Evolutionary conservation across 106 monocot species (phyloP).

Genomic region (Allium sativum): DNA sequence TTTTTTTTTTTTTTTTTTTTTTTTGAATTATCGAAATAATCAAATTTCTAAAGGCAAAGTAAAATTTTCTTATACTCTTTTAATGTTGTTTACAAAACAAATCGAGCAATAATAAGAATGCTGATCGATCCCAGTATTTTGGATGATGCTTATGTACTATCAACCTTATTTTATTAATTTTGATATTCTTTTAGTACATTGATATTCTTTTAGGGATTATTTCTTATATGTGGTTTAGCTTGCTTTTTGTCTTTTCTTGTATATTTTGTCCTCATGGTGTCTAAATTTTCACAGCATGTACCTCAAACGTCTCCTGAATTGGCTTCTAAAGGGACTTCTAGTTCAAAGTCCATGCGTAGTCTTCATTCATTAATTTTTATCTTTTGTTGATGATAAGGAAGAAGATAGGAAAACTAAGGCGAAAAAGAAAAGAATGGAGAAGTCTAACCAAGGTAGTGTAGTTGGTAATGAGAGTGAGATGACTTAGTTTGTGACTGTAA

Average conservation of each 20-base stretch:
- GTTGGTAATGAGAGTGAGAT: no score
- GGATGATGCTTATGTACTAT: no score
- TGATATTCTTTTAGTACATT: no score
- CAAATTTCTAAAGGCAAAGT: no score
- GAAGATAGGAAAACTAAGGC: slow-evolving; percentile 11
- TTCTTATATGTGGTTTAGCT: slow-evolving; percentile 52
- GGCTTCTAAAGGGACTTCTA: slow-evolving; percentile 1
- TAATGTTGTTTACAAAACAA: no score
- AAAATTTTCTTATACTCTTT: no score
- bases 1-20: no score
- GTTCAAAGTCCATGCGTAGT: slow-evolving; percentile 5
- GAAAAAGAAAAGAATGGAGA: slow-evolving; percentile 6
- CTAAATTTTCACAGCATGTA: slow-evolving; percentile 27
- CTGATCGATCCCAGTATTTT: no score
- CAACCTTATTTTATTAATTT: no score
- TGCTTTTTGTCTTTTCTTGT: slow-evolving; percentile 45
- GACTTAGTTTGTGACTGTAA: no score
- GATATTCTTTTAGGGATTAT: slow-evolving; percentile 60
- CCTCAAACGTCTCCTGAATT: slow-evolving; percentile 1
- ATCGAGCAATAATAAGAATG: no score
- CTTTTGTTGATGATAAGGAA: slow-evolving; percentile 41
- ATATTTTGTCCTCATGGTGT: slow-evolving; percentile 26
- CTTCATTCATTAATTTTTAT: slow-evolving; percentile 34
- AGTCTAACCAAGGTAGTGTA: not conserved
- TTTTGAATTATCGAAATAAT: no score